Conservation (phyloP, 345 rosid species). For the Gossypium turneri region DNA sequence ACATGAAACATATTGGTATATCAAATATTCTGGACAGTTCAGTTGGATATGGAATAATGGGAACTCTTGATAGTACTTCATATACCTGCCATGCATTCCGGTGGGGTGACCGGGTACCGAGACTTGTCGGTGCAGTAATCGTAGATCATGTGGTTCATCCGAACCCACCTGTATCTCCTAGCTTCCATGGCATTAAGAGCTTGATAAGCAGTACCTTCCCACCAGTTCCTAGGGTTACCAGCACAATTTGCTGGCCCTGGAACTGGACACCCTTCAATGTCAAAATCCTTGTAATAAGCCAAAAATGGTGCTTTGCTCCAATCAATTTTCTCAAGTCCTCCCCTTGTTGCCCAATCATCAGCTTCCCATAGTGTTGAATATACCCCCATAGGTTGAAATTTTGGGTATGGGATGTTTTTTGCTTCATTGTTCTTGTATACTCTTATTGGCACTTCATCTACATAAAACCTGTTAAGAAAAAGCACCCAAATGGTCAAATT, state of each 20-base stretch:
- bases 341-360: conserved; percentile 97
- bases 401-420: conserved; percentile 62
- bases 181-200: conserved; percentile 68
- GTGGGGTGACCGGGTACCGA: conserved; percentile 71
- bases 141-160: conserved; percentile 86
- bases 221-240: conserved; percentile 64
- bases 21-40: conserved; percentile 10
- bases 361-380: conserved; percentile 97
- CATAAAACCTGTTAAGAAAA: conserved; percentile 47
- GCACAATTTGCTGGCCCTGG: conserved; percentile 74
- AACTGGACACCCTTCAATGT: conserved; percentile 78
- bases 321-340: conserved; percentile 82
- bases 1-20: background rate
- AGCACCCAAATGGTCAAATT: background rate
- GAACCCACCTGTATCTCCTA: conserved; percentile 84
- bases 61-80: conserved; percentile 20
- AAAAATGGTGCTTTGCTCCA: conserved; percentile 89
- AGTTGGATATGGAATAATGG: background rate
- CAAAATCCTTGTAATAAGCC: conserved; percentile 83
- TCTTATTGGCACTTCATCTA: conserved; percentile 81
- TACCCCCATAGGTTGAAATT: conserved; percentile 73
- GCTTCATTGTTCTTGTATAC: conserved; percentile 84
- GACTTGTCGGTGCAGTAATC: conserved; percentile 82
- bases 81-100: conserved; percentile 71
- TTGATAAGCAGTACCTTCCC: conserved; percentile 66